These are phyloP conservation scores for Polytrichum formosum DNA, from an alignment of 225 moss, liverwort and hornwort species.

Conservation along the genomic window DNA sequence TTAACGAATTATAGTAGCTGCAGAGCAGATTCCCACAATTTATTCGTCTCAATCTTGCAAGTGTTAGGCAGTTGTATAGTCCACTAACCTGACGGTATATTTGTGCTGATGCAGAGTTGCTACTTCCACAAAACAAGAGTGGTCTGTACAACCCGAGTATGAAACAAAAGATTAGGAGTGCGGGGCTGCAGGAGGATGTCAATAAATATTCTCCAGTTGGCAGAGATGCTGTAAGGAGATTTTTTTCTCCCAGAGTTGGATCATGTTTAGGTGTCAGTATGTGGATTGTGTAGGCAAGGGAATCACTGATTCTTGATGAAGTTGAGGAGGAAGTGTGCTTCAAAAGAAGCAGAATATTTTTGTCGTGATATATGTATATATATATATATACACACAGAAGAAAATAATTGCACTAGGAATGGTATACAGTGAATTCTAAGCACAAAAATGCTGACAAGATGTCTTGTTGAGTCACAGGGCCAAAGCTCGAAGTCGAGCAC, in stretches of 20 bases:
- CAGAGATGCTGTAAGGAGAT: slow-evolving; percentile 28
- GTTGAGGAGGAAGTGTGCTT: background rate
- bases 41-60: background rate
- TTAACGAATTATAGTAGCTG: too few species aligned
- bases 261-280: too few species aligned
- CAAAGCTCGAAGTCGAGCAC: slow-evolving; percentile 29
- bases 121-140: slow-evolving; percentile 2
- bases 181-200: background rate
- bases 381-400: too few species aligned
- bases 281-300: too few species aligned
- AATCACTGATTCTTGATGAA: too few species aligned
- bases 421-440: background rate
- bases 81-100: slow-evolving; percentile 1
- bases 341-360: background rate
- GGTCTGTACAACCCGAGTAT: slow-evolving; percentile 12
- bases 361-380: too few species aligned
- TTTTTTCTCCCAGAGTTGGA: background rate
- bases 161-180: slow-evolving; percentile 18
- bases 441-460: background rate
- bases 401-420: background rate
- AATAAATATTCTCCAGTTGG: slow-evolving; percentile 2
- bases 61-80: background rate
- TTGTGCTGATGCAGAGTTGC: slow-evolving; percentile 5
- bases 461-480: slow-evolving; percentile 21
- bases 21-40: background rate